Evolutionary conservation across 352 stramenopile species (phyloP), one percentile per base, ranked within the genome.

Genomic region (Pythium apleroticum): DNA sequence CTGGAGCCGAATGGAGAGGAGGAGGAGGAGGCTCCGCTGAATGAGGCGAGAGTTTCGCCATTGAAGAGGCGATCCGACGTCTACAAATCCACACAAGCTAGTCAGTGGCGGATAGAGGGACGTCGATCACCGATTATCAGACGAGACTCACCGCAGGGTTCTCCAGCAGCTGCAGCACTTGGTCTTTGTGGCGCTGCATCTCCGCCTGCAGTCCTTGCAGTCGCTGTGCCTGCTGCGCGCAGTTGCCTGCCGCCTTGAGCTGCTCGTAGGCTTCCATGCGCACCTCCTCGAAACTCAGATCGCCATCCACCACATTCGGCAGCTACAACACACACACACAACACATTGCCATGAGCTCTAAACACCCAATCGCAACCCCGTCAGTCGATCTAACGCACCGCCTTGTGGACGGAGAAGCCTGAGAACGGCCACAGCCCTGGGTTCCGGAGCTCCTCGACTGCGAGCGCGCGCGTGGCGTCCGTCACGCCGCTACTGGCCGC

Each of bases 261-360:
- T 90, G 76, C 49, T 85, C 69, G 52, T 90, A 86, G 30, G 79
- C 72, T 50, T 89, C 80, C 72, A 76, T 85, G 24, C 80, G 73
- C 45, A 77, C 68, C 69, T 91, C 83, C 62, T 91, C 83, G 22
- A 65, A 59, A 43, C 83, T 91, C 39, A 90, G 31, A 50, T 91
- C 83, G 20, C 81, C 80, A 15, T 62, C 55, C 20, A 91, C 80
- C 43, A 85, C 54, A 60, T 78, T 91, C 8, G 77, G 72, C 4
- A 89, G 71, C 75, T 89, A 49, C 57, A 33, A 24, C 49, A 30
- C 11, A 27, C 30, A 30, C 14, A 58, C 22, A 19, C n/a, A 65
- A 11, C n/a, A 56, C 12, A 31, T 3, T n/a, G n/a, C n/a, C 20
- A 45, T 33, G 28, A 45, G 19, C n/a, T 55, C 28, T 10, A 14